Percentiles rank a stretch among this genome's conserved stretches.
phyloP scores from a whole-genome alignment of 805 yeast species.

The Candida michaelii region DNA sequence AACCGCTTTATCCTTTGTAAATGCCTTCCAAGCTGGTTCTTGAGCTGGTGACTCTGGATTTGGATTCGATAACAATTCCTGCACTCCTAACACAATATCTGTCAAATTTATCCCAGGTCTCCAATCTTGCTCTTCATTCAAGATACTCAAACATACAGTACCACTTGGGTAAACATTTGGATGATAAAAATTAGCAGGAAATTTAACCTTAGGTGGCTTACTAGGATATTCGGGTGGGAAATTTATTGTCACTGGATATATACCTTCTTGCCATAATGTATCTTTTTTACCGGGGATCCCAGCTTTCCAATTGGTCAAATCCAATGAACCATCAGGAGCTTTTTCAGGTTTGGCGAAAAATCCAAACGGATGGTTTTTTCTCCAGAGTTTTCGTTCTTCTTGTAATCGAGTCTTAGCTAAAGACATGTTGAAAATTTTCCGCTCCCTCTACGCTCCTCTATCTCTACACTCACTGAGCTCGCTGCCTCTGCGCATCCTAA shows the following conservation, averaged over 20 bases:
- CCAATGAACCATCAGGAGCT: slow-evolving; percentile 76
- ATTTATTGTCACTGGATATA: slow-evolving; percentile 74
- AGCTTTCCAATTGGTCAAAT: slow-evolving; percentile 86
- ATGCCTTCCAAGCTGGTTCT: slow-evolving; percentile 93
- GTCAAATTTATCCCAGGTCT: slow-evolving; percentile 92
- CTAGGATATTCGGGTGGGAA: slow-evolving; percentile 95
- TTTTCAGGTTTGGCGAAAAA: slow-evolving; percentile 90
- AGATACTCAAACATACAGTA: slow-evolving; percentile 86
- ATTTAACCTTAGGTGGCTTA: slow-evolving; percentile 91
- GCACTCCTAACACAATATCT: slow-evolving; percentile 88
- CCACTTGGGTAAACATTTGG: slow-evolving; percentile 99
- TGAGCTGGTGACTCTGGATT: slow-evolving; percentile 97
- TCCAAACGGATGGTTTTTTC: slow-evolving; percentile 98
- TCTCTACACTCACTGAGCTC: too few relatives aligned
- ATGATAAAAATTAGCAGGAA: slow-evolving; percentile 89
- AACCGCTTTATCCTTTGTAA: slow-evolving; percentile 59
- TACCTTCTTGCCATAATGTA: slow-evolving; percentile 89
- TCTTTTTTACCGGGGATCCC: slow-evolving; percentile 92
- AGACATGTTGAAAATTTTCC: slow-evolving; percentile 32
- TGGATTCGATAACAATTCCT: slow-evolving; percentile 85
- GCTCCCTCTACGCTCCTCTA: too few relatives aligned
- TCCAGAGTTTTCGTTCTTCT: slow-evolving; percentile 96
- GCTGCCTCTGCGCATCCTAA: too few relatives aligned
- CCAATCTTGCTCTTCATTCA: slow-evolving; percentile 97
- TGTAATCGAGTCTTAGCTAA: slow-evolving; percentile 82